Conservation (phyloP, 2,329 filamentous ascomycete genomes). For the Hortaea werneckii region DNA sequence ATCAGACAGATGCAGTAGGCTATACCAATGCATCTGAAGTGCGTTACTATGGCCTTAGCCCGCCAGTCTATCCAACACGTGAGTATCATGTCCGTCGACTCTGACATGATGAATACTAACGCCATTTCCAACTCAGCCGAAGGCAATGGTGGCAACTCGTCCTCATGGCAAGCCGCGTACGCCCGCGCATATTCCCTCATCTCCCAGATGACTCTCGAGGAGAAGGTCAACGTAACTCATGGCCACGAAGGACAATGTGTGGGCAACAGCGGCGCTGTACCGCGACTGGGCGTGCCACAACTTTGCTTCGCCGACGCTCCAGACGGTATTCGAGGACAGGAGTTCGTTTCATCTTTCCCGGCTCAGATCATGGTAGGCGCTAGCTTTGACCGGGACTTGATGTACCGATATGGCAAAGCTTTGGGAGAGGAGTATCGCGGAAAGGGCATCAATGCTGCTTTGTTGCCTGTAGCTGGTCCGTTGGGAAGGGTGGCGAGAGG, state of each 20-base stretch:
- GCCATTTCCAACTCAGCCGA: background rate
- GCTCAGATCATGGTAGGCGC: conserved; percentile 54
- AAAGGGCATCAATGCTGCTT: conserved; percentile 25
- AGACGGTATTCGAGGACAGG: conserved; percentile 56
- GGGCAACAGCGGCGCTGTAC: conserved; percentile 63
- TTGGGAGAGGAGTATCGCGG: conserved; percentile 36
- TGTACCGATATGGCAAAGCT: conserved; percentile 41
- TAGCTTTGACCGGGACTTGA: conserved; percentile 45
- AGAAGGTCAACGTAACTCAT: conserved; percentile 27
- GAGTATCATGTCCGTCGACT: conserved; percentile 2
- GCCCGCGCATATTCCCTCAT: conserved; percentile 20
- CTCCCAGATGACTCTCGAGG: conserved; percentile 23
- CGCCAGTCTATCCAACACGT: conserved; percentile 22
- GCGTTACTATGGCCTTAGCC: conserved; percentile 10
- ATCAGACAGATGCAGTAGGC: background rate
- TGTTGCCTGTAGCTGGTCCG: conserved; percentile 62
- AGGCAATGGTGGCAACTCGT: conserved; percentile 11
- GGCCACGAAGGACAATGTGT: conserved; percentile 43
- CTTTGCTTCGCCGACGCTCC: conserved; percentile 17
- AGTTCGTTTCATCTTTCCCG: conserved; percentile 67
- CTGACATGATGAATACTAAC: background rate
- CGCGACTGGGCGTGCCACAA: conserved; percentile 61
- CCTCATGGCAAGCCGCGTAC: conserved; percentile 22
- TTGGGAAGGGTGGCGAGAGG: conserved; percentile 21
- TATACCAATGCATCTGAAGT: conserved; percentile 6